Evolutionary conservation across 116 monocot genomes (phyloP).

Genomic region (Posidonia oceanica): DNA sequence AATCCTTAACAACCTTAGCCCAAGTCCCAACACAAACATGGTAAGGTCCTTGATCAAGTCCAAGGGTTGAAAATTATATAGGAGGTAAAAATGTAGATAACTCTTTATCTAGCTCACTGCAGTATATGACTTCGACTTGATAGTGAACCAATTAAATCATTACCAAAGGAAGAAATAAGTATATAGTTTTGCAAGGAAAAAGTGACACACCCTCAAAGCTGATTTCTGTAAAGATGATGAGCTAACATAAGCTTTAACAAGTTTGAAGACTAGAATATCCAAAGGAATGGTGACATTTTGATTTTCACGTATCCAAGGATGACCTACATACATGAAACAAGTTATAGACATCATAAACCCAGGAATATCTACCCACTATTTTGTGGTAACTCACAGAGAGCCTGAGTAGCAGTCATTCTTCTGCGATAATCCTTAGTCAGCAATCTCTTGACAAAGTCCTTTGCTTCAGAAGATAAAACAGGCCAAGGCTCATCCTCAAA

Average conservation of each 20-base stretch:
- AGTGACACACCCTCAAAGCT: slow-evolving; percentile 40
- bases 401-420: slow-evolving; percentile 71
- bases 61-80: too few species aligned
- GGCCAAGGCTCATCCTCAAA: slow-evolving; percentile 78
- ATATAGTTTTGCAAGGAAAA: too few species aligned
- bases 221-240: slow-evolving; percentile 50
- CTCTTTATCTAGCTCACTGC: too few species aligned
- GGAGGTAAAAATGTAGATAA: too few species aligned
- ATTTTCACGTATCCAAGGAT: slow-evolving; percentile 58
- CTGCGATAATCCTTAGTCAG: slow-evolving; percentile 62
- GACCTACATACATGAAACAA: slow-evolving; percentile 24
- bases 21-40: too few species aligned
- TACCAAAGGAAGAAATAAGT: too few species aligned
- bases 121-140: too few species aligned
- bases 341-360: not conserved
- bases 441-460: slow-evolving; percentile 53
- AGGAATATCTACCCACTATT: not conserved
- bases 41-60: too few species aligned
- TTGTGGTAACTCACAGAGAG: slow-evolving; percentile 33
- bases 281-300: slow-evolving; percentile 41
- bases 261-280: slow-evolving; percentile 54
- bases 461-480: slow-evolving; percentile 56
- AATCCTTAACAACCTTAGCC: too few species aligned
- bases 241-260: slow-evolving; percentile 49
- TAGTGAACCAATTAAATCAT: too few species aligned